Conservation (phyloP, 1,284 basidiomycete genomes). For the Ceratobasidium sp. region DNA sequence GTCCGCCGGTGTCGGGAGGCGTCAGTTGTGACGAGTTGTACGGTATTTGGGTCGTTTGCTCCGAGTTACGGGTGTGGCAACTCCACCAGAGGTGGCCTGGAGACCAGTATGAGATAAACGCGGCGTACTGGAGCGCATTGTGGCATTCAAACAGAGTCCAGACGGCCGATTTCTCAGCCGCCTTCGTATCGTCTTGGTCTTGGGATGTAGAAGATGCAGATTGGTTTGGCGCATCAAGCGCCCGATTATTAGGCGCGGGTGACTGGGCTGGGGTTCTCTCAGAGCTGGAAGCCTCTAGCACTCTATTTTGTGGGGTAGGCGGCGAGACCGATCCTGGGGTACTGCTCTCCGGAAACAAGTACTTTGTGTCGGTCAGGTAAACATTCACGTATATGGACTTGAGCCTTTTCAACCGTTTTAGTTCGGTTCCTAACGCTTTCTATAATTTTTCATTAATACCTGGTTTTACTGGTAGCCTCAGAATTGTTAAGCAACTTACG, state of each 20-base stretch:
- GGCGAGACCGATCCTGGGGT: neutral
- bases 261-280: neutral
- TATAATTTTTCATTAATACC: neutral
- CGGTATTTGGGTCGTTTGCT: neutral
- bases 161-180: constrained; percentile 14
- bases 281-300: neutral
- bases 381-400: constrained; percentile 42
- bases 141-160: constrained; percentile 14
- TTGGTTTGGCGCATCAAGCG: neutral
- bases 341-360: neutral
- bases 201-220: neutral
- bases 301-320: neutral
- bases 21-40: neutral
- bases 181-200: neutral
- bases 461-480: neutral
- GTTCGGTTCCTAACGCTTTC: constrained; percentile 31
- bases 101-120: constrained; percentile 39
- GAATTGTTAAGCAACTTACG: neutral
- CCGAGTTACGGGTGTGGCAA: neutral
- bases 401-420: neutral
- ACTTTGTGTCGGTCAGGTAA: constrained; percentile 39
- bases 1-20: constrained; percentile 6
- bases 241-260: neutral
- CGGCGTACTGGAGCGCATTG: neutral
- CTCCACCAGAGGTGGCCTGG: constrained; percentile 24